A percentile compares a stretch with the other conserved stretches of the same genome.
These are phyloP conservation scores for Lichtheimia ornata DNA, from an alignment of 371 early-diverging fungal genomes.

Conservation along the genomic window DNA sequence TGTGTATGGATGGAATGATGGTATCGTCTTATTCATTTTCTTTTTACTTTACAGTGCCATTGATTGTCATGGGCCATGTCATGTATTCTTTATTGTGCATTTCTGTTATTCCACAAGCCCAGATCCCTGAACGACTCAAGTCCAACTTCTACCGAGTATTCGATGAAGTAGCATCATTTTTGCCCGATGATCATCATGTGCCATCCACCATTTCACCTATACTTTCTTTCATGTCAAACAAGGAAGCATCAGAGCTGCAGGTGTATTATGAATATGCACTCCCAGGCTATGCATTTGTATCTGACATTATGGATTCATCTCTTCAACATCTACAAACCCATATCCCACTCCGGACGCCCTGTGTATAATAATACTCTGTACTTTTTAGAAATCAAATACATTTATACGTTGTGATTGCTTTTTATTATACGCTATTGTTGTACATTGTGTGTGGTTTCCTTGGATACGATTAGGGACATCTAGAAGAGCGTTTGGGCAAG, in stretches of 20 bases:
- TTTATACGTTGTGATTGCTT: no score
- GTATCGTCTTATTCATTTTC: background rate
- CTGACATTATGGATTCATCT: conserved; percentile 2
- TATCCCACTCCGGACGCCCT: no score
- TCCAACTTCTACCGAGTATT: background rate
- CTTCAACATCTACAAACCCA: conserved; percentile 1
- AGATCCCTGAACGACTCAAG: background rate
- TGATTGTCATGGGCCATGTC: conserved; percentile 1
- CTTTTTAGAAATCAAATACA: no score
- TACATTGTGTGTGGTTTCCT: no score
- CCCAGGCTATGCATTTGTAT: conserved; percentile 9
- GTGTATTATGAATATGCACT: conserved; percentile 8
- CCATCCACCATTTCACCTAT: conserved; percentile 9
- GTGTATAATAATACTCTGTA: no score
- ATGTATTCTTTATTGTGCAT: conserved; percentile 4
- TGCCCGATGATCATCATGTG: conserved; percentile 4
- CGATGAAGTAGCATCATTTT: background rate
- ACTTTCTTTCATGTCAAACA: background rate
- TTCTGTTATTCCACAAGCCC: background rate
- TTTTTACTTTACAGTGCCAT: background rate
- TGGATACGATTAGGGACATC: no score
- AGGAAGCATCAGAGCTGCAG: background rate
- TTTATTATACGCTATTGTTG: no score
- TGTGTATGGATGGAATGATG: background rate
- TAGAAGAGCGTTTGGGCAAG: background rate